These are phyloP conservation scores for Spatholobus suberectus DNA, from an alignment of 306 rosid species.

Conservation along the genomic window DNA sequence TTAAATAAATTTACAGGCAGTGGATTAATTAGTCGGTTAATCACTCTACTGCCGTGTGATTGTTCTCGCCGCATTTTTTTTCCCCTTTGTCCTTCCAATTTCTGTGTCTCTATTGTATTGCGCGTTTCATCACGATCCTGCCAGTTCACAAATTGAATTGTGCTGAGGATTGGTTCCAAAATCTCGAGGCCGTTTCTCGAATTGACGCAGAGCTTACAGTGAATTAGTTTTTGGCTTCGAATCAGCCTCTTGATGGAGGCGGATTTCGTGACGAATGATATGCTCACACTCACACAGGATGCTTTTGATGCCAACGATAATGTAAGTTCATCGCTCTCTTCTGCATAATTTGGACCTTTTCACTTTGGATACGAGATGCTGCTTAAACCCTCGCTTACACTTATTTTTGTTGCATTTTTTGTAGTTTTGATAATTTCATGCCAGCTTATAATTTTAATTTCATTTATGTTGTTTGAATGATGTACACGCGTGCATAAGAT, in stretches of 20 bases:
- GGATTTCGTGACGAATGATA: constrained; percentile 66
- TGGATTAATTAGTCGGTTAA: background rate
- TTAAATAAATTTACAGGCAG: background rate
- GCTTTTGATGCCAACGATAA: constrained; percentile 50
- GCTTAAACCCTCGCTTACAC: constrained; percentile 35
- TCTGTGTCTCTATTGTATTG: background rate
- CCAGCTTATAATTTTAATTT: background rate
- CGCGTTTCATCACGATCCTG: constrained; percentile 15
- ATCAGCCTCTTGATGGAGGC: constrained; percentile 56
- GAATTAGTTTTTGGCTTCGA: constrained; percentile 39
- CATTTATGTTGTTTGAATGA: background rate
- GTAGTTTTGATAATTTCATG: background rate
- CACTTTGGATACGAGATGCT: background rate
- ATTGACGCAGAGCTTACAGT: background rate
- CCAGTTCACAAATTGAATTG: background rate
- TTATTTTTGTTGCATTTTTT: background rate
- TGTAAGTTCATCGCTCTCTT: constrained; percentile 59
- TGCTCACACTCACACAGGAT: constrained; percentile 56
- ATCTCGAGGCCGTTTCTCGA: constrained; percentile 17
- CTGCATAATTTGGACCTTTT: constrained; percentile 13
- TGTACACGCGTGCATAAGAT: background rate
- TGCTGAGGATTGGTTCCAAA: background rate
- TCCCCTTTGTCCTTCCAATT: background rate
- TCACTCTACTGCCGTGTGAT: background rate
- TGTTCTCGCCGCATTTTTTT: background rate